These are phyloP conservation scores for Calamus simplicifolius DNA, from an alignment of 176 grass and related monocot genomes.

Conservation along the genomic window DNA sequence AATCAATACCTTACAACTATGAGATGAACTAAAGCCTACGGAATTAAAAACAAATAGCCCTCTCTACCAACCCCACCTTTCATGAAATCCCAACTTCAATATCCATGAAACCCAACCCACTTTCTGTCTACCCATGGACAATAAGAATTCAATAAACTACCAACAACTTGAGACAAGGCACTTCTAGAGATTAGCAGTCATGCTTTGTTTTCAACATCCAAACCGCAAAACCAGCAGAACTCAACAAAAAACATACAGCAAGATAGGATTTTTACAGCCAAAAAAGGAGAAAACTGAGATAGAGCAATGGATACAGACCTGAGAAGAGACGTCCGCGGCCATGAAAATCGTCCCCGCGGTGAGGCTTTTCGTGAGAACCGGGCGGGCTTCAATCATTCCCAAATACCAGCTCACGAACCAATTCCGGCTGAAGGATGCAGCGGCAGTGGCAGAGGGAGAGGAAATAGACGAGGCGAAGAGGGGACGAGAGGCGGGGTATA, in stretches of 20 bases:
- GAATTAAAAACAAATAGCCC: too few species aligned
- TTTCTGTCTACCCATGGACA: too few species aligned
- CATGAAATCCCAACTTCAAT: too few species aligned
- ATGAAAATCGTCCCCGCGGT: constrained; percentile 80
- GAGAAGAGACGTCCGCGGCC: constrained; percentile 63
- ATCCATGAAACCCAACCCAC: too few species aligned
- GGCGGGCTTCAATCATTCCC: constrained; percentile 52
- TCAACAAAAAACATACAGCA: not conserved
- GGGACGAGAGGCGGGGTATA: constrained; percentile 9
- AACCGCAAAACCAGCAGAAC: not conserved
- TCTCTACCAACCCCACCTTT: too few species aligned
- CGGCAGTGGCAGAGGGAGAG: not conserved
- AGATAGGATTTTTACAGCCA: not conserved
- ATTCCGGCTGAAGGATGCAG: constrained; percentile 11
- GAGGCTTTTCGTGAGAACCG: constrained; percentile 81
- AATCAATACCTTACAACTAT: too few species aligned
- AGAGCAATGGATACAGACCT: constrained; percentile 27
- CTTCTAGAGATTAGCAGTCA: too few species aligned
- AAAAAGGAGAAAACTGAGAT: not conserved
- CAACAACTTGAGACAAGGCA: too few species aligned
- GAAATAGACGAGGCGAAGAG: not conserved
- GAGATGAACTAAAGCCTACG: too few species aligned
- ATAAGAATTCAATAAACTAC: too few species aligned
- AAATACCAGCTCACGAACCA: constrained; percentile 65
- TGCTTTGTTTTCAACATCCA: too few species aligned